These are phyloP conservation scores for Amoebophrya sp. DNA, from an alignment of 169 alveolate species.

Conservation along the genomic window DNA sequence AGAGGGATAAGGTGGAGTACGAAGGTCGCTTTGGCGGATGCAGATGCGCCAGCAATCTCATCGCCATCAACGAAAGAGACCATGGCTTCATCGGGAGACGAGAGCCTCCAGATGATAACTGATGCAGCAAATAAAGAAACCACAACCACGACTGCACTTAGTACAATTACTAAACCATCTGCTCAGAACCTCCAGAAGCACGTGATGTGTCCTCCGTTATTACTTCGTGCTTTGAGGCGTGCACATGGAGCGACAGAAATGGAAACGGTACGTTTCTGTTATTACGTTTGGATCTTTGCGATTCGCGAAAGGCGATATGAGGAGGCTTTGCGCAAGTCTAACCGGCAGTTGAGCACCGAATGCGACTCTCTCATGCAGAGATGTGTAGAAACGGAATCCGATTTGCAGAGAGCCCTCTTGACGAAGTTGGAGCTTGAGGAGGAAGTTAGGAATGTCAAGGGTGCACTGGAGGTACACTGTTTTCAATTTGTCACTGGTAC, in stretches of 20 bases:
- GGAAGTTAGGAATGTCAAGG: background rate
- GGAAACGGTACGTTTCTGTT: slow-evolving; percentile 12
- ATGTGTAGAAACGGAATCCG: background rate
- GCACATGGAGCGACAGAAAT: background rate
- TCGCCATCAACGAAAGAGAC: background rate
- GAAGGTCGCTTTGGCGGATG: background rate
- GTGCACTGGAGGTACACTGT: too few relatives aligned
- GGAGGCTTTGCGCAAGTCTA: background rate
- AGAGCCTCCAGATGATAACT: background rate
- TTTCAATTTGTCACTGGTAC: too few relatives aligned
- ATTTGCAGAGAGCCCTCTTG: background rate
- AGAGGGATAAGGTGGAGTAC: too few relatives aligned
- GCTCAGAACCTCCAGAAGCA: background rate
- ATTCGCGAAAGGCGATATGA: background rate
- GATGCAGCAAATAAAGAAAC: background rate
- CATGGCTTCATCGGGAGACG: background rate
- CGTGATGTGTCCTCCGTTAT: background rate
- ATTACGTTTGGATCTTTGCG: background rate
- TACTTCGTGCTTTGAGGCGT: background rate
- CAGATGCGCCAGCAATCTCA: background rate
- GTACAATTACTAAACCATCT: too few relatives aligned
- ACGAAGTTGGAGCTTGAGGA: background rate
- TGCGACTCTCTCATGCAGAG: background rate
- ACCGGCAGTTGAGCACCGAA: background rate
- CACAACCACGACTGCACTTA: too few relatives aligned